Evolutionary conservation across 2,329 filamentous ascomycete genomes (phyloP).

Genomic region (Didymella arachidicola): DNA sequence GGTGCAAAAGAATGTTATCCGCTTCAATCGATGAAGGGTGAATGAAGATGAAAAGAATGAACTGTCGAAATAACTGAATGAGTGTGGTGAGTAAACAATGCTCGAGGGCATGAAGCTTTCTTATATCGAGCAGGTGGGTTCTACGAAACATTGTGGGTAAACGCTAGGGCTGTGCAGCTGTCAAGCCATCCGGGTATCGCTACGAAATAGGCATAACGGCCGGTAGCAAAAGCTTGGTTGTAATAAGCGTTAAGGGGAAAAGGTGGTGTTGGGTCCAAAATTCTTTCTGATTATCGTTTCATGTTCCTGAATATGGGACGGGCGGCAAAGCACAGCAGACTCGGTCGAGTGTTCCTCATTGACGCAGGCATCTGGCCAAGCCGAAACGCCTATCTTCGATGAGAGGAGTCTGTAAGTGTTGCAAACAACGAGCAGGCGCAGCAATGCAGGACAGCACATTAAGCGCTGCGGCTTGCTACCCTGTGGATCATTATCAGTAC

Average conservation of each 20-base stretch:
- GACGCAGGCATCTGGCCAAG: conserved; percentile 27
- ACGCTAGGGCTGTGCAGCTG: conserved; percentile 19
- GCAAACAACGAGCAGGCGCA: not conserved
- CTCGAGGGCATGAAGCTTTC: conserved; percentile 10
- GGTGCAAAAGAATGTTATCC: conserved; percentile 31
- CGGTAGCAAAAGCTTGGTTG: conserved; percentile 24
- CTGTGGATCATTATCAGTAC: not conserved
- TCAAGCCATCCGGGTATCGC: conserved; percentile 16
- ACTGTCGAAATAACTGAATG: conserved; percentile 35
- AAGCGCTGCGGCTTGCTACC: not conserved
- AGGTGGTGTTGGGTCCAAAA: conserved; percentile 4
- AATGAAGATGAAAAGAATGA: conserved; percentile 37
- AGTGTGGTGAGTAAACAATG: conserved; percentile 24
- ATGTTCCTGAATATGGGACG: conserved; percentile 13
- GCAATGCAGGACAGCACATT: not conserved
- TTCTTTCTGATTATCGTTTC: conserved; percentile 25
- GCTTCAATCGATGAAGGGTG: conserved; percentile 42
- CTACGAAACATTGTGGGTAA: conserved; percentile 15
- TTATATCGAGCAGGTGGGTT: conserved; percentile 25
- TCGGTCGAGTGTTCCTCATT: conserved; percentile 24
- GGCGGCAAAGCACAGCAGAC: conserved; percentile 17
- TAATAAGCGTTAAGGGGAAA: conserved; percentile 14
- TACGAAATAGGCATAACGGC: conserved; percentile 21
- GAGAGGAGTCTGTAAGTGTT: conserved; percentile 11
- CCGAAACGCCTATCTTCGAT: conserved; percentile 24